Base-by-base conservation (phyloP, 257 asterid genomes). In the Nicotiana tabacum region DNA sequence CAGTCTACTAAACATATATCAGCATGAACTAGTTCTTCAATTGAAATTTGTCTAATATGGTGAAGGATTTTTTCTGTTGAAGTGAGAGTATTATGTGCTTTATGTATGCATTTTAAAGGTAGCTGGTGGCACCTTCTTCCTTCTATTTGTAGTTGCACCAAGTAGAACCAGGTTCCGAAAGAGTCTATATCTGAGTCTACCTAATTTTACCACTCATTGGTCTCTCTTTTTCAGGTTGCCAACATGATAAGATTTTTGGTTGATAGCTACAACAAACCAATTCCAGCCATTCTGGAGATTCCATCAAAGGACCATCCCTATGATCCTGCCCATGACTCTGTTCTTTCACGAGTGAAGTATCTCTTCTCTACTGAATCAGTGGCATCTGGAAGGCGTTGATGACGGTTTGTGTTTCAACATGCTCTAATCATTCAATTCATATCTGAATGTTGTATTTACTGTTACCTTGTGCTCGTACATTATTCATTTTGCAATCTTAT, bases 281-380 rank as follows among this genome's bases (percentile, higher is more conserved):
- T 95, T 82, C 98, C 98, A 15, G 98, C 98, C 80, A 95, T 93
- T 84, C 65, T 95, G 86, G 98, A 95, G 92, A 95, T 95, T 78
- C 98, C 98, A 17, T 95, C 98, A 77, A 95, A 95, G 94, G 98
- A 93, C 88, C 97, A 93, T 66, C 98, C 98, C 0, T 93, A 93
- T 56, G 98, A 95, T 89, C 97, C 98, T 61, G 93, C 95, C 1
- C 97, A 92, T 78, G 97, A 95, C 88, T 95, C 97, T 12, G 97
- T 95, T 84, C 93, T 93, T 30, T 95, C 98, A 1, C 90, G 98
- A 83, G 98, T 95, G 82, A 91, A 89, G 88, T 87, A 91, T 86
- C 96, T 93, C 86, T 91, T 93, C 90, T 68, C 87, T 10, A 3
- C 92, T 15, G 96, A 93, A 80, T 93, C 96, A 4, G 97, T 91